Evolutionary conservation across 2,329 filamentous ascomycete genomes (phyloP).

Genomic region (Aureobasidium pullulans): DNA sequence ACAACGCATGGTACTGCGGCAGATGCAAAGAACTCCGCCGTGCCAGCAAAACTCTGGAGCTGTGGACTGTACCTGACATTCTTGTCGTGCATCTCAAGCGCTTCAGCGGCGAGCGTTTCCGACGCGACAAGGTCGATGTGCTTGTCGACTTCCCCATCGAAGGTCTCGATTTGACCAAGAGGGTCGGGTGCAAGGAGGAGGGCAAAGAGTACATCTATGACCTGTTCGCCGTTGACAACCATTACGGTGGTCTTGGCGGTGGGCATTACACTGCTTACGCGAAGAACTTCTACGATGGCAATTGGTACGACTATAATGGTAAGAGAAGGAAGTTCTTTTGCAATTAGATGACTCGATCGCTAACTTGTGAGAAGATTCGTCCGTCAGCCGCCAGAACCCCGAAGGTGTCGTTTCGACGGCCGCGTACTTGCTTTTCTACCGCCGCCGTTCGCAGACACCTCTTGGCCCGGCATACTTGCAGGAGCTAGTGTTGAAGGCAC

Average conservation of each 20-base stretch:
- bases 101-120: slow-evolving; percentile 76
- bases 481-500: slow-evolving; percentile 59
- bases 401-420: slow-evolving; percentile 61
- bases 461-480: slow-evolving; percentile 73
- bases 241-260: slow-evolving; percentile 86
- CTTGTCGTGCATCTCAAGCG: slow-evolving; percentile 92
- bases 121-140: slow-evolving; percentile 86
- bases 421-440: slow-evolving; percentile 94
- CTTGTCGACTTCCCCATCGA: slow-evolving; percentile 87
- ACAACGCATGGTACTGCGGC: slow-evolving; percentile 96
- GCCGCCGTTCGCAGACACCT: slow-evolving; percentile 67
- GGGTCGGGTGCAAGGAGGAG: slow-evolving; percentile 72
- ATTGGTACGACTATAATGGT: slow-evolving; percentile 98
- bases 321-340: slow-evolving; percentile 30
- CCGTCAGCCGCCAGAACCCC: slow-evolving; percentile 57
- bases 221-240: slow-evolving; percentile 90
- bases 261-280: slow-evolving; percentile 95
- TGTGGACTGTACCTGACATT: slow-evolving; percentile 95
- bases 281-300: slow-evolving; percentile 79
- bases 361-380: slow-evolving; percentile 51
- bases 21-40: slow-evolving; percentile 89
- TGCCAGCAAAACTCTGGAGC: slow-evolving; percentile 91
- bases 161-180: slow-evolving; percentile 70
- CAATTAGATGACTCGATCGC: background rate
- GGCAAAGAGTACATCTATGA: slow-evolving; percentile 84